A percentile compares a stretch with the other conserved stretches of the same genome.
Conservation (phyloP, 768 basidiomycete species). For the Lactarius indigo region DNA sequence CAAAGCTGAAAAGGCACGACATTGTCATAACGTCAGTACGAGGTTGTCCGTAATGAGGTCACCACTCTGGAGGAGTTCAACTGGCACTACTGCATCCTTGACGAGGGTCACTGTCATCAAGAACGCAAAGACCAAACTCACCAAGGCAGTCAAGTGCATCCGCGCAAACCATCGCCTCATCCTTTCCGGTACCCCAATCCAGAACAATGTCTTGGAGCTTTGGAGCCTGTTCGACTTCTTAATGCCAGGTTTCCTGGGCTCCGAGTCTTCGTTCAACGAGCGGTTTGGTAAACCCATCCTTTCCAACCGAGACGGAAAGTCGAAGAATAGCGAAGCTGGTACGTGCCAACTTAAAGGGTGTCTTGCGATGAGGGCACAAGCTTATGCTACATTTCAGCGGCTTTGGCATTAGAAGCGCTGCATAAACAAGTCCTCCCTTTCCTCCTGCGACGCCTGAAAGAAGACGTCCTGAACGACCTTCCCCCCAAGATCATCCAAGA, state of each 20-base stretch:
- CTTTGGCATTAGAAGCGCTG: conserved; percentile 88
- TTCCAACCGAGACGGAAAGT: conserved; percentile 91
- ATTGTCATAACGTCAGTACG: conserved; percentile 97
- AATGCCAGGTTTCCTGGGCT: conserved; percentile 99
- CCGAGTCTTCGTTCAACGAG: conserved; percentile 90
- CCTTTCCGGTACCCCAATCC: conserved; percentile 95
- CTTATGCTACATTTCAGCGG: conserved; percentile 51
- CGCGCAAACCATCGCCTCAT: conserved; percentile 91
- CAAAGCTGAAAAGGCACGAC: conserved; percentile 68
- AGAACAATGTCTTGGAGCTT: conserved; percentile 96
- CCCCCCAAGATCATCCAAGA: conserved; percentile 99
- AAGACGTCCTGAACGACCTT: conserved; percentile 92
- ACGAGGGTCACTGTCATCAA: conserved; percentile 99
- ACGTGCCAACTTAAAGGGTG: conserved; percentile 30
- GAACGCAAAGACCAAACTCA: conserved; percentile 97
- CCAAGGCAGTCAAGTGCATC: conserved; percentile 90
- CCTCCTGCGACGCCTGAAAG: conserved; percentile 91
- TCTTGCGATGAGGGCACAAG: conserved; percentile 6
- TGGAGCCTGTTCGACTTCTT: conserved; percentile 99
- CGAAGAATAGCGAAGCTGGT: conserved; percentile 94
- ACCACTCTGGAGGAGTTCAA: conserved; percentile 63
- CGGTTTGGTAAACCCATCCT: conserved; percentile 95
- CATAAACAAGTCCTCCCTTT: conserved; percentile 99
- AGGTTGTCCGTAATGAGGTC: conserved; percentile 95
- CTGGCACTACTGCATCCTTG: conserved; percentile 96